Conservation (phyloP, 148 eudicot species). For the Suaeda aralocaspica region DNA sequence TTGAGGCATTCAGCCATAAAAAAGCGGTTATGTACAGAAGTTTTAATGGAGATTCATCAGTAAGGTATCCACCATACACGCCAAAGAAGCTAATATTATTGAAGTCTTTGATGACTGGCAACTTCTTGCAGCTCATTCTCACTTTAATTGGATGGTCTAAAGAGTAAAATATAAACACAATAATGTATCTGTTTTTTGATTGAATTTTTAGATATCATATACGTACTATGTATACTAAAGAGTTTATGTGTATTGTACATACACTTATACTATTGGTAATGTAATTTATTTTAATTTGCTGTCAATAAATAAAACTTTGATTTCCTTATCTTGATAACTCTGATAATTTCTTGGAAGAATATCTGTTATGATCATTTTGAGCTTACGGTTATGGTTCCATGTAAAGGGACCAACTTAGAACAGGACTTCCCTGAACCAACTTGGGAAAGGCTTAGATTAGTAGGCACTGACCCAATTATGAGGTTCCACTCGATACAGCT, state of each 20-base stretch:
- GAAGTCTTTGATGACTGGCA: constrained; percentile 43
- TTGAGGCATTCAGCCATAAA: constrained; percentile 65
- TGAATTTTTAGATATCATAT: not conserved
- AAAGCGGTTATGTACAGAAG: constrained; percentile 54
- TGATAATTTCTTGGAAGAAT: not conserved
- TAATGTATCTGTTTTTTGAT: not conserved
- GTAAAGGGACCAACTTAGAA: too few relatives aligned
- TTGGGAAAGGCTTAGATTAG: too few relatives aligned
- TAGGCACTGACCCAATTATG: too few relatives aligned
- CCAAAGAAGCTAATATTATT: constrained; percentile 36
- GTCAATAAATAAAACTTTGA: too few relatives aligned
- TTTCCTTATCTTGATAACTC: too few relatives aligned
- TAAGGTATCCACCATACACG: constrained; percentile 64
- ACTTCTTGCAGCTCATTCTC: constrained; percentile 32
- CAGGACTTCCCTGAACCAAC: too few relatives aligned
- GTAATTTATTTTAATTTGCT: too few relatives aligned
- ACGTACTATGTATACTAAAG: not conserved
- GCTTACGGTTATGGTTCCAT: too few relatives aligned
- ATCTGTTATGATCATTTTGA: not conserved
- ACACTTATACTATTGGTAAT: too few relatives aligned
- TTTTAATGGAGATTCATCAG: constrained; percentile 44
- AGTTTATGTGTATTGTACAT: not conserved
- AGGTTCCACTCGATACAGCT: too few relatives aligned
- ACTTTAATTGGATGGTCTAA: constrained; percentile 17
- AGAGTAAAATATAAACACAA: not conserved